Conservation (phyloP, 345 rosid species). For the Populus alba region DNA sequence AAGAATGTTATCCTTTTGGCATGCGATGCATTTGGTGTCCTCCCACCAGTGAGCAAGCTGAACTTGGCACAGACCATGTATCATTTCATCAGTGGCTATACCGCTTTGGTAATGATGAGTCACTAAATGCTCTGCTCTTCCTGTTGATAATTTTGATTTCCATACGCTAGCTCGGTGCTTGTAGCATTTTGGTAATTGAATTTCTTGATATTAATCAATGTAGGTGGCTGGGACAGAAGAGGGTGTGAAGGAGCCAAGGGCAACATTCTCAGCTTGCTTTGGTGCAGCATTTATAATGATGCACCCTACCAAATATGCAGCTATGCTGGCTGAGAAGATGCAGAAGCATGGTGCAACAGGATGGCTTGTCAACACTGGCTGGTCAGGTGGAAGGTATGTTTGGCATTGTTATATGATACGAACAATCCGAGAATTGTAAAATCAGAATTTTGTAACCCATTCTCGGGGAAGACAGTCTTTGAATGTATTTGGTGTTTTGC, state of each 20-base stretch:
- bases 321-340: conserved; percentile 97
- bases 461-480: neutral
- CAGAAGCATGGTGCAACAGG: conserved; percentile 91
- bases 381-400: conserved; percentile 93
- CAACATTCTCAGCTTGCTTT: conserved; percentile 96
- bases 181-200: neutral
- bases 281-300: conserved; percentile 97
- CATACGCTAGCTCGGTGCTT: neutral
- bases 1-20: conserved; percentile 90
- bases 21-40: conserved; percentile 95
- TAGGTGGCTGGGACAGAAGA: conserved; percentile 97
- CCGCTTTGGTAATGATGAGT: conserved; percentile 63
- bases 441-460: neutral
- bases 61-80: conserved; percentile 90
- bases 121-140: neutral
- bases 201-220: conserved; percentile 11
- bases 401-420: neutral
- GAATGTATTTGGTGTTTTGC: conserved; percentile 9
- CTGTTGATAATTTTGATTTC: neutral
- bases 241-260: conserved; percentile 82
- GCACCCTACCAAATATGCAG: conserved; percentile 97
- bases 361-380: conserved; percentile 97
- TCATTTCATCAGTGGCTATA: conserved; percentile 97
- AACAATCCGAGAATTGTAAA: neutral
- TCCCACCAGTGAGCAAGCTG: conserved; percentile 98